Evolutionary conservation across 2,329 filamentous ascomycete genomes (phyloP), one percentile per base, ranked within the genome.

Genomic region (Aspergillus proliferans): DNA sequence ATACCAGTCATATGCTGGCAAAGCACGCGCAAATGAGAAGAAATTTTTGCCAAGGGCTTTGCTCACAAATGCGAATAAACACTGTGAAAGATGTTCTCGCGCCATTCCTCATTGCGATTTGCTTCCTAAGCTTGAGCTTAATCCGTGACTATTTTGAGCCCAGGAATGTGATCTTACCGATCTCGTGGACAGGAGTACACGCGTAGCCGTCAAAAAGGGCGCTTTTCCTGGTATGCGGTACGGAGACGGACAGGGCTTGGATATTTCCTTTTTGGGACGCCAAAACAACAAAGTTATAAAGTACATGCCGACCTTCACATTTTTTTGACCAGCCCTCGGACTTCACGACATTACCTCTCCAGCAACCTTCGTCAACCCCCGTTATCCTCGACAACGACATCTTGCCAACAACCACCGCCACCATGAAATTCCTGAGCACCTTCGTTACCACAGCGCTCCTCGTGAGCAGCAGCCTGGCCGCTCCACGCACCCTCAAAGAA

Each of bases 401-500:
- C 8, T 40, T 15, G 7, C 4, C 19, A 21, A 9, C 14, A 15
- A 19, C 9, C 9, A 40, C 18, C 19, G 18, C 12, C 50, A 67
- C 45, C 3, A 69, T 69, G 66, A 68, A 64, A 51, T 46, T 66
- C 51, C 51, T 52, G 6, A 47, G 51, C 21, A 46, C 52, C 14
- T 26, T 58, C 18, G 19, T 69, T 12, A 49, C 58, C 18, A 53
- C 58, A 30, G 52, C 55, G 42, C 48, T 61, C 24, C 48, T 65
- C 30, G 59, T 59, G 6, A 49, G 56, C 30, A 54, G 53, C 19
- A 57, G 59, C 12, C 56, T 68, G 4, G 61, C 63, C 4, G 61
- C 61, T 8, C 65, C 66, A 15, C 49, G 54, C 26, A 59, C 62
- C 4, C 56, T 68, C 2, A 52, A 50, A 28, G 58, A 64, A 3